Conservation (phyloP, 805 yeast genomes). For the Lachancea lanzarotensis region DNA sequence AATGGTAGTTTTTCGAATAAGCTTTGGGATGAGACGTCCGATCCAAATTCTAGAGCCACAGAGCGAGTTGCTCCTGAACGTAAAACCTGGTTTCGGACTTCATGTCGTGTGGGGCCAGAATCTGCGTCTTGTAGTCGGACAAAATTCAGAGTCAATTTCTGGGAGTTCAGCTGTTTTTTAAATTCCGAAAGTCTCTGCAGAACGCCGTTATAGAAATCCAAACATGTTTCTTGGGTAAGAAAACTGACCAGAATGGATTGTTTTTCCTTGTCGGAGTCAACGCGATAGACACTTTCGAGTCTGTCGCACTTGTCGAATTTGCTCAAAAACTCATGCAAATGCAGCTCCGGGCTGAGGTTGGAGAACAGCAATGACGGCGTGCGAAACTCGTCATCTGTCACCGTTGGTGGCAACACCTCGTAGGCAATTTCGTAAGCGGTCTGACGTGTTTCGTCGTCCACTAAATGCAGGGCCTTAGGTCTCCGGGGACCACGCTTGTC, state of each 20-base stretch:
- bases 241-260: conserved; percentile 24
- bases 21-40: conserved; percentile 8
- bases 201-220: conserved; percentile 34
- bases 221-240: conserved; percentile 31
- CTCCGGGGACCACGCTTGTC: not conserved
- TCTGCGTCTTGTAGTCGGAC: conserved; percentile 14
- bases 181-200: conserved; percentile 34
- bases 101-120: conserved; percentile 5
- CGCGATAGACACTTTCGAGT: conserved; percentile 49
- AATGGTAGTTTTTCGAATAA: conserved; percentile 13
- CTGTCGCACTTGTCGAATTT: conserved; percentile 52
- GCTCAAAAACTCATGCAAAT: conserved; percentile 26
- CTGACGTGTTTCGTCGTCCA: conserved; percentile 8
- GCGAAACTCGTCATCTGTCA: conserved; percentile 29
- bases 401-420: conserved; percentile 11
- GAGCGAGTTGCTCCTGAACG: conserved; percentile 28
- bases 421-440: conserved; percentile 20
- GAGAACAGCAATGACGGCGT: conserved; percentile 29
- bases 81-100: conserved; percentile 16
- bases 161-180: conserved; percentile 35
- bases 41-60: conserved; percentile 18
- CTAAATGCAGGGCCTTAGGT: not conserved
- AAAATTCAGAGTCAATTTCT: conserved; percentile 33
- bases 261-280: conserved; percentile 25
- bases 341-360: conserved; percentile 20